Base-by-base conservation (phyloP, 805 yeast genomes). In the Hanseniaspora pseudoguilliermondii region DNA sequence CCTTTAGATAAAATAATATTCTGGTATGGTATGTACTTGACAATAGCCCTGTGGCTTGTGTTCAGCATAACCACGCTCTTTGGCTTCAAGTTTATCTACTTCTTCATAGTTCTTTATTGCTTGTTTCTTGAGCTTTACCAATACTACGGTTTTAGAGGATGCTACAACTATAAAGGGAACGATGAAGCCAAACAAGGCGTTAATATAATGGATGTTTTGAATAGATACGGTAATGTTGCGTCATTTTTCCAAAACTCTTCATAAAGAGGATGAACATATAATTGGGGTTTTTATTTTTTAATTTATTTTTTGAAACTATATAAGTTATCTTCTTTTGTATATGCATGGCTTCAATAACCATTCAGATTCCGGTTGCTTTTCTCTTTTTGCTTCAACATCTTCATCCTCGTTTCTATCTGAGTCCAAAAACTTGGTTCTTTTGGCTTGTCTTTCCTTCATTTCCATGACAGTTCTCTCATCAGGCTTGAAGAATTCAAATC, bases 281-380 rank as follows among this genome's bases (percentile, higher is more conserved):
- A 16, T 13, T 16, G 7, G 8, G 15, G 7, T 36, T 15, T 36
- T 16, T n/a, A n/a, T n/a, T n/a, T n/a, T n/a, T n/a, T n/a, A n/a
- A n/a, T n/a, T n/a, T n/a, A n/a, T 16, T 38, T 38, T 38, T 16
- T 9, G 5, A 16, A 10, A 8, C 7, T 34, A 35, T 20, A 25
- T 53, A 40, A 13, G 23, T 48, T 42, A 47, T 44, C 49, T 48
- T 48, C 40, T 64, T 66, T 93, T 93, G 70, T 93, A 93, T 58
- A 93, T 86, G 71, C 99, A 93, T 2, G 99, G 98, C 68, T 91
- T 93, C 61, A 93, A 74, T 58, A 91, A 71, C 95, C 95, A 87
- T 63, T 83, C 78, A 10, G 95, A 95, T 64, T 87, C 95, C 0
- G 91, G 82, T 2, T 62, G 64, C 57, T 72, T 69, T 11, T 66